Evolutionary conservation across 2,329 filamentous ascomycete genomes (phyloP).

Genomic region (Drechmeria coniospora): DNA sequence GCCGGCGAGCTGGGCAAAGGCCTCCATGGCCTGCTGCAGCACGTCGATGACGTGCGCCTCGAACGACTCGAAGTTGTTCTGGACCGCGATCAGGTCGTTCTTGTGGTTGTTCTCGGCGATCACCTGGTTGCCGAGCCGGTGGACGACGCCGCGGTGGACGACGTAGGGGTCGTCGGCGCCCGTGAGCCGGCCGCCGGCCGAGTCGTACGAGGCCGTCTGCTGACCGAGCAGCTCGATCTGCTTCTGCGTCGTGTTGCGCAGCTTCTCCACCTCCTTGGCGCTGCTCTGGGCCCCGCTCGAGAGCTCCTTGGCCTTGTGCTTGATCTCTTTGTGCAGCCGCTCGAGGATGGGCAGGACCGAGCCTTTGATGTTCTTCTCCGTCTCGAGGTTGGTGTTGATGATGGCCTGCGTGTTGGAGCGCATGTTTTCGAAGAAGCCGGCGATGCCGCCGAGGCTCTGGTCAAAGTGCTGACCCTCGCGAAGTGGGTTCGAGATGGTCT

Average conservation of each 20-base stretch:
- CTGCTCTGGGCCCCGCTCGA: slow-evolving; percentile 65
- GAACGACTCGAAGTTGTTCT: slow-evolving; percentile 76
- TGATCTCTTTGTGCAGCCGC: slow-evolving; percentile 88
- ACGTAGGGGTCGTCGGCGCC: slow-evolving; percentile 78
- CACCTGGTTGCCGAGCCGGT: slow-evolving; percentile 81
- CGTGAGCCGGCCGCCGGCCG: slow-evolving; percentile 54
- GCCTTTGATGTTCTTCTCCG: slow-evolving; percentile 77
- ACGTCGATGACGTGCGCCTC: slow-evolving; percentile 74
- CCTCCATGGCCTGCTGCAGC: slow-evolving; percentile 65
- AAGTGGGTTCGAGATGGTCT: slow-evolving; percentile 75
- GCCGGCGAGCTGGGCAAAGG: slow-evolving; percentile 68
- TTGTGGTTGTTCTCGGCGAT: slow-evolving; percentile 92
- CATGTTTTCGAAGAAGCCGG: slow-evolving; percentile 88
- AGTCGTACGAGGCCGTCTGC: slow-evolving; percentile 67
- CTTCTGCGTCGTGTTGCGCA: slow-evolving; percentile 74
- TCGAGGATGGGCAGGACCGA: slow-evolving; percentile 79
- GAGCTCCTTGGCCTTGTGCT: slow-evolving; percentile 88
- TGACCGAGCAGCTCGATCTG: slow-evolving; percentile 89
- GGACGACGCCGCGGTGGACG: slow-evolving; percentile 61
- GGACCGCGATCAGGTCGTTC: slow-evolving; percentile 81
- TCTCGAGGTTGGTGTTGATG: slow-evolving; percentile 78
- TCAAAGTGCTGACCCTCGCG: slow-evolving; percentile 90
- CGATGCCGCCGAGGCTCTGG: slow-evolving; percentile 70
- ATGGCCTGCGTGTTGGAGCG: slow-evolving; percentile 83
- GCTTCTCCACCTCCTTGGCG: slow-evolving; percentile 83